Evolutionary conservation across 768 basidiomycete species (phyloP).

Genomic region (Amanita muscaria): DNA sequence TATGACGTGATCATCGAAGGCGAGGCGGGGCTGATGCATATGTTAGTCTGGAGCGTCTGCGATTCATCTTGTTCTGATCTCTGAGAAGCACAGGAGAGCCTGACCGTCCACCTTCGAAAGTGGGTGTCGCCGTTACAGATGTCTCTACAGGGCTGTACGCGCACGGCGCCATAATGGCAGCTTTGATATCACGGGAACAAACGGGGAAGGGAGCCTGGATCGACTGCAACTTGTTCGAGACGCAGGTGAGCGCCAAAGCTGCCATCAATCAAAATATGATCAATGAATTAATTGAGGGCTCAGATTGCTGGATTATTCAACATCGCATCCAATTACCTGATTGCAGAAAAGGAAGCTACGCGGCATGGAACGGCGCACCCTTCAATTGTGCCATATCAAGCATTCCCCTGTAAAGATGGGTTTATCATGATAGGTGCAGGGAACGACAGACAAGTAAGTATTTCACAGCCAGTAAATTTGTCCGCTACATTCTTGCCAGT

Average conservation of each 20-base stretch:
- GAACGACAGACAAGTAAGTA: conserved; percentile 70
- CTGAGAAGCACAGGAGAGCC: conserved; percentile 73
- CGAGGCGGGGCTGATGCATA: conserved; percentile 93
- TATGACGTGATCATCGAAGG: conserved; percentile 86
- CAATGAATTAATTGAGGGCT: neutral
- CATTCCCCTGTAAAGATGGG: conserved; percentile 79
- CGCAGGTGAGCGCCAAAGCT: conserved; percentile 40
- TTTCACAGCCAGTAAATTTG: neutral
- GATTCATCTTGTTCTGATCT: conserved; percentile 6
- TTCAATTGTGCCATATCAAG: conserved; percentile 90
- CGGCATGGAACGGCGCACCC: conserved; percentile 92
- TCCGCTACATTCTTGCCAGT: conserved; percentile 33
- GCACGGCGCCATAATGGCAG: conserved; percentile 90
- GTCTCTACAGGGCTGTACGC: conserved; percentile 84
- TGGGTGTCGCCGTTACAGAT: conserved; percentile 93
- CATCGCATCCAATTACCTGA: conserved; percentile 89
- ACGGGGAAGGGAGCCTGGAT: conserved; percentile 88
- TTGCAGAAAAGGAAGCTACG: conserved; percentile 72
- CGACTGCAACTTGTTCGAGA: conserved; percentile 89
- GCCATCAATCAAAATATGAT: no score
- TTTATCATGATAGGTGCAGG: conserved; percentile 93
- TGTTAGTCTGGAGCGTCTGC: conserved; percentile 40
- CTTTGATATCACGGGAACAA: conserved; percentile 67
- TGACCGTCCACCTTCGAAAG: conserved; percentile 80
- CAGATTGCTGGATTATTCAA: conserved; percentile 88